These are phyloP conservation scores for Berberis vulgaris DNA, from an alignment of 164 flowering plant species.

Conservation along the genomic window DNA sequence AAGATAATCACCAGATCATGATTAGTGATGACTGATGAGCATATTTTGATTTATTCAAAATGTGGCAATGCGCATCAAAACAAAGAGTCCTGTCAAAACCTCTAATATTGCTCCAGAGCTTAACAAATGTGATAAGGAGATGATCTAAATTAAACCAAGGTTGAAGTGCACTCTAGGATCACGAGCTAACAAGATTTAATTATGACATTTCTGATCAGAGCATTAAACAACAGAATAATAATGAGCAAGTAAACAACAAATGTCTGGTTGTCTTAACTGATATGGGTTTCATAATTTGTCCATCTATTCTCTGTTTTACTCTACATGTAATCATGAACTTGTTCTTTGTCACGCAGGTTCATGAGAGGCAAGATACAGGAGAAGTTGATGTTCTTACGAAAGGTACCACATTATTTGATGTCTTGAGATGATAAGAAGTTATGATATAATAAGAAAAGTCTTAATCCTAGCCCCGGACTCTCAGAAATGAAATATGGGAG, in stretches of 20 bases:
- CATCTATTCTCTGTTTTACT: background rate
- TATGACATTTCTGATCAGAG: background rate
- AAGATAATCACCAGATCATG: no score
- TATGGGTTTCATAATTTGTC: background rate
- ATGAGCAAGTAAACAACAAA: background rate
- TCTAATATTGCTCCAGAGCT: background rate
- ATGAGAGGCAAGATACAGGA: slow-evolving; percentile 49
- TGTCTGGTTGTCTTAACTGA: background rate
- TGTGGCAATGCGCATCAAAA: no score
- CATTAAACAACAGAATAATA: background rate
- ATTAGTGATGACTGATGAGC: no score
- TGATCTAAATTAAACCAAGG: background rate
- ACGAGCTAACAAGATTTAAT: background rate
- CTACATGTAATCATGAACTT: background rate
- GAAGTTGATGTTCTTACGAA: slow-evolving; percentile 69
- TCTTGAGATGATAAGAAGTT: no score
- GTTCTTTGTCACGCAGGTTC: slow-evolving; percentile 41
- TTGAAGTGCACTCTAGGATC: background rate
- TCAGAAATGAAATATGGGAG: no score
- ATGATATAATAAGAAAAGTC: no score
- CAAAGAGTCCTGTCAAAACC: background rate
- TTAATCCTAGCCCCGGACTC: no score
- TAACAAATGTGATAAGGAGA: background rate
- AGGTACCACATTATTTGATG: slow-evolving; percentile 24
- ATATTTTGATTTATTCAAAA: no score